Evolutionary conservation across 2,329 filamentous ascomycete species (phyloP), one percentile per base, ranked within the genome.

Genomic region (Exophiala oligosperma): DNA sequence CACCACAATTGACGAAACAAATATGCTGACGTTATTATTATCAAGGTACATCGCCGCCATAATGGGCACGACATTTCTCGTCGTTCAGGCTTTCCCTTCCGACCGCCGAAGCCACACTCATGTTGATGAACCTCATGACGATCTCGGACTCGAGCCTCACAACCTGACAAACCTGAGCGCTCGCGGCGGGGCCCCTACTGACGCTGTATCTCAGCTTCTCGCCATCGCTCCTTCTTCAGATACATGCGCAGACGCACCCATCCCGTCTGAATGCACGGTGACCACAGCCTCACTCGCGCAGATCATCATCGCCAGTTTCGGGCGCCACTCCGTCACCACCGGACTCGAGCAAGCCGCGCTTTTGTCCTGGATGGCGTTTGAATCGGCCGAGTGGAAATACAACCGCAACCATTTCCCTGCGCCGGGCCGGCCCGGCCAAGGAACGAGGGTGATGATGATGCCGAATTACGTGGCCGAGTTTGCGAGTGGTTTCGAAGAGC

Each of bases 331-430:
- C 2, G 76, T 92, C 65, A 78, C 74, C 49, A 71, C 72, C 35
- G 73, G 75, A 23, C 81, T 79, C 23, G 83, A 88, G 66, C 85
- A 89, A 69, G 90, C 90, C 5, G 89, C 86, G 23, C 72, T 92
- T 14, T 69, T 94, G 44, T 79, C 86, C 11, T 78, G 91, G 68
- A 88, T 90, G 76, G 83, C 87, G 9, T 86, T 86, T 69, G 91
- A 95, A 76, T 85, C 83, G 1, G 84, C 57, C 23, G 80, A 86
- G 62, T 90, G 92, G 75, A 79, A 82, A 67, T 92, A 84, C 80
- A 90, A 87, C 73, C 81, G 79, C 71, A 91, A 92, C 74, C 77
- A 85, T 66, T 81, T 72, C 75, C 64, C 64, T 2, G 60, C 55
- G 1, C 81, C 81, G 0, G 72, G 69, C 14, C 43, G 74, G 0